Percentiles rank a stretch among this genome's conserved stretches.
Conservation (phyloP, 441 rosid species). For the Flueggea neowawraea region DNA sequence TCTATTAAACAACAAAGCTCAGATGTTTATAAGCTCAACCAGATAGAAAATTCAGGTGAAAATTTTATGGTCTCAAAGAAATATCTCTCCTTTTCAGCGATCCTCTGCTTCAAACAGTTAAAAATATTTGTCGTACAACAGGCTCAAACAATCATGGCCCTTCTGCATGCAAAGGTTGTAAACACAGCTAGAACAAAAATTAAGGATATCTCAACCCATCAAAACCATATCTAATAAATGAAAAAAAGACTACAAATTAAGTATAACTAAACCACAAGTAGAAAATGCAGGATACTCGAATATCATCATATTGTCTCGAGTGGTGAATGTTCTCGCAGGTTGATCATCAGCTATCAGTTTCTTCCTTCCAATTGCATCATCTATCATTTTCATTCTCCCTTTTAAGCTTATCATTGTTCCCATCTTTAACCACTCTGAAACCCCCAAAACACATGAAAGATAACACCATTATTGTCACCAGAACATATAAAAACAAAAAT, state of each 20-base stretch:
- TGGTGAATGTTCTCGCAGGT: neutral
- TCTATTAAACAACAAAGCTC: neutral
- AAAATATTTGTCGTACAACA: slow-evolving; percentile 25
- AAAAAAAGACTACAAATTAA: neutral
- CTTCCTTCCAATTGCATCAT: slow-evolving; percentile 5
- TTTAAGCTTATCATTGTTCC: slow-evolving; percentile 13
- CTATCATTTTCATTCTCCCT: slow-evolving; percentile 15
- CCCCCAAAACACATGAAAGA: too few relatives aligned
- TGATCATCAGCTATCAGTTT: neutral
- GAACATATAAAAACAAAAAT: too few relatives aligned
- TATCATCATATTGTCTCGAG: too few relatives aligned
- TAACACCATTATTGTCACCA: too few relatives aligned
- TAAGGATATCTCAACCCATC: slow-evolving; percentile 10
- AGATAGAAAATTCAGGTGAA: neutral
- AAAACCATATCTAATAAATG: neutral
- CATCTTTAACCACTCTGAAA: too few relatives aligned
- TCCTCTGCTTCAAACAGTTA: slow-evolving; percentile 26
- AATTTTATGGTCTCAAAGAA: neutral
- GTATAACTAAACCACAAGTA: too few relatives aligned
- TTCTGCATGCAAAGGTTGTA: slow-evolving; percentile 19
- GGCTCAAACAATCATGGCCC: slow-evolving; percentile 1
- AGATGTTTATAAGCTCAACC: neutral
- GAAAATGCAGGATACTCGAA: slow-evolving; percentile 19
- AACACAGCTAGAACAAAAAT: slow-evolving; percentile 23
- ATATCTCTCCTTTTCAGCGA: slow-evolving; percentile 18